Evolutionary conservation across 805 yeast genomes (phyloP).

Genomic region (Cyberlindnera japonica): DNA sequence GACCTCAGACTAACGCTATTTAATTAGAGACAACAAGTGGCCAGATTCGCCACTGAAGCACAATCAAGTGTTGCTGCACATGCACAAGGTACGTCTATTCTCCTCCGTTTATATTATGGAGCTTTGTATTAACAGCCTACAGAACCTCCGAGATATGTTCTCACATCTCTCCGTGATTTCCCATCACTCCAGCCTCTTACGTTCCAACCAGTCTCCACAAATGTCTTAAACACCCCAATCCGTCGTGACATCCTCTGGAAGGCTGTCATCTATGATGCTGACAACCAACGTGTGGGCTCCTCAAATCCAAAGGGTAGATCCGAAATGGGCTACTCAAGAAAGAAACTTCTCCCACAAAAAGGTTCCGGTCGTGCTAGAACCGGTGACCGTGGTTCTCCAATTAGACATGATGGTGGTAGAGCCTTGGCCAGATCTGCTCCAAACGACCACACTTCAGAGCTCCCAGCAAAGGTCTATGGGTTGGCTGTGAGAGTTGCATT

Average conservation of each 20-base stretch:
- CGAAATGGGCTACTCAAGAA: conserved; percentile 80
- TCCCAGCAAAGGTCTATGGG: conserved; percentile 71
- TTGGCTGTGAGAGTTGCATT: conserved; percentile 79
- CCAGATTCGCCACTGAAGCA: conserved; percentile 24
- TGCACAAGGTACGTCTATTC: conserved; percentile 19
- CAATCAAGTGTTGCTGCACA: conserved; percentile 7
- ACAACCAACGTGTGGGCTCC: conserved; percentile 83
- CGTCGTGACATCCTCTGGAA: conserved; percentile 93
- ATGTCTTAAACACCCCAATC: conserved; percentile 67
- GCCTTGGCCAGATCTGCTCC: conserved; percentile 91
- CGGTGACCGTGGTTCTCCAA: conserved; percentile 95
- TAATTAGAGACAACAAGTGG: conserved; percentile 20
- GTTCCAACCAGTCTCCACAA: conserved; percentile 70
- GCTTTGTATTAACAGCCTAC: conserved; percentile 17
- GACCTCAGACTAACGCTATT: conserved; percentile 8
- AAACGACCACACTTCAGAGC: conserved; percentile 75
- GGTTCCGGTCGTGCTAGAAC: conserved; percentile 94
- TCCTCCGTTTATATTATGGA: no score
- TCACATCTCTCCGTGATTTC: conserved; percentile 75
- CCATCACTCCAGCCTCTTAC: conserved; percentile 87
- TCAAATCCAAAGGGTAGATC: conserved; percentile 83
- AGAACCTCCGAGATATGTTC: conserved; percentile 64
- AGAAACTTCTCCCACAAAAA: conserved; percentile 83
- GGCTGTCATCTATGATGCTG: conserved; percentile 91
- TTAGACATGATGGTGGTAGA: conserved; percentile 81